A percentile compares a stretch with the other conserved stretches of the same genome.
Conservation (phyloP, 176 grass and related monocot genomes). For the Oryza coarctata region DNA sequence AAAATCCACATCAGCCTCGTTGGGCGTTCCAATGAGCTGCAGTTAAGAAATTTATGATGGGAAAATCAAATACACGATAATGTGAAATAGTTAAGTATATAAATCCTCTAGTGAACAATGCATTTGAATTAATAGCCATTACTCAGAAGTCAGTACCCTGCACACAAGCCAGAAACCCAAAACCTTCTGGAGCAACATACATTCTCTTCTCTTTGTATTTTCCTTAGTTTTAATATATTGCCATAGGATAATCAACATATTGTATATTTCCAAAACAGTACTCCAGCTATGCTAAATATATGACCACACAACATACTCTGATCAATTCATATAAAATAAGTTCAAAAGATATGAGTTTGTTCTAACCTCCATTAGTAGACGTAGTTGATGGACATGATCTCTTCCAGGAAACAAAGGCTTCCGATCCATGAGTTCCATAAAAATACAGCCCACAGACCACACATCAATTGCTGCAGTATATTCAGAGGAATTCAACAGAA, state of each 20-base stretch:
- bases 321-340: constrained; percentile 12
- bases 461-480: constrained; percentile 99
- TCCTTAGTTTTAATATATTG: background rate
- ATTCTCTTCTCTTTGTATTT: background rate
- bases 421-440: constrained; percentile 99
- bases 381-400: constrained; percentile 97
- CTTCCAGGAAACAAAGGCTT: constrained; percentile 95
- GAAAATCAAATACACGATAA: constrained; percentile 7
- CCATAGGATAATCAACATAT: background rate
- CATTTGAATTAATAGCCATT: constrained; percentile 5
- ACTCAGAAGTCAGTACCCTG: background rate
- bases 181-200: background rate
- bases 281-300: background rate
- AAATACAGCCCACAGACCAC: constrained; percentile 99
- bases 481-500: constrained; percentile 93
- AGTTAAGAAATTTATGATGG: constrained; percentile 20
- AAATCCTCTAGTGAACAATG: constrained; percentile 12
- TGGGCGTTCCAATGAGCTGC: constrained; percentile 94
- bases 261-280: constrained; percentile 2
- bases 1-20: constrained; percentile 84
- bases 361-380: constrained; percentile 89
- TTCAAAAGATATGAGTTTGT: background rate
- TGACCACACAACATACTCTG: background rate
- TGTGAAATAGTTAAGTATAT: background rate
- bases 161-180: background rate